These are phyloP conservation scores for Bipolaris sorokiniana DNA, from an alignment of 2,329 filamentous ascomycete species.

Conservation along the genomic window DNA sequence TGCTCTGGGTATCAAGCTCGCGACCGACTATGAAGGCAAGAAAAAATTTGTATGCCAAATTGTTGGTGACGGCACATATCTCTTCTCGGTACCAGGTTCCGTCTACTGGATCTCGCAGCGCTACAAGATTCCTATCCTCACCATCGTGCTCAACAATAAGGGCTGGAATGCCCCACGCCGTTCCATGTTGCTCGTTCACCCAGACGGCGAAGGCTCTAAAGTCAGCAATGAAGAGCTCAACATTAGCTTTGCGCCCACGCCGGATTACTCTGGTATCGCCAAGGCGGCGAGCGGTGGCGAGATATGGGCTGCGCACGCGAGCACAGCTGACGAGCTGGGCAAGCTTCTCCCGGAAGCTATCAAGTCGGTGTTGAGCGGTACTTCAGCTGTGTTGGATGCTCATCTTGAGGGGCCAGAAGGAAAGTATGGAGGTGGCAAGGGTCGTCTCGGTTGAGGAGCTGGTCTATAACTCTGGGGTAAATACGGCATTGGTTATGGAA, in stretches of 20 bases:
- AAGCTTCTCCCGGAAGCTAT: constrained; percentile 64
- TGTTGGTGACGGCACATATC: constrained; percentile 71
- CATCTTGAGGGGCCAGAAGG: constrained; percentile 63
- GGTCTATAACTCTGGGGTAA: too few relatives aligned
- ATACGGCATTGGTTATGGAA: too few relatives aligned
- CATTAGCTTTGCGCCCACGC: constrained; percentile 69
- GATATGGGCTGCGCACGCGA: constrained; percentile 65
- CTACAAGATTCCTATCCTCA: constrained; percentile 70
- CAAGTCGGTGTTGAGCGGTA: constrained; percentile 62
- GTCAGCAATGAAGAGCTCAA: constrained; percentile 69
- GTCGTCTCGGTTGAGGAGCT: constrained; percentile 6
- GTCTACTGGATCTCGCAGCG: constrained; percentile 73
- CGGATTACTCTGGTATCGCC: constrained; percentile 72
- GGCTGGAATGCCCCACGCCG: constrained; percentile 71
- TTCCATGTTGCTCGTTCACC: constrained; percentile 69
- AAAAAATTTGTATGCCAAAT: constrained; percentile 54
- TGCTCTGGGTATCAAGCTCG: constrained; percentile 77
- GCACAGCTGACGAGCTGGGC: constrained; percentile 62
- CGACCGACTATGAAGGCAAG: constrained; percentile 58
- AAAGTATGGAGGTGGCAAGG: constrained; percentile 55
- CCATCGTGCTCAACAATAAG: constrained; percentile 72
- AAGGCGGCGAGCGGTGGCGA: constrained; percentile 68
- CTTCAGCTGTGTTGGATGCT: constrained; percentile 67
- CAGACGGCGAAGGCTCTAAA: constrained; percentile 66
- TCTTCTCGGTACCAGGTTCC: constrained; percentile 68